phyloP scores from a whole-genome alignment of 1,284 basidiomycete genomes.

The Inonotus hispidus region DNA sequence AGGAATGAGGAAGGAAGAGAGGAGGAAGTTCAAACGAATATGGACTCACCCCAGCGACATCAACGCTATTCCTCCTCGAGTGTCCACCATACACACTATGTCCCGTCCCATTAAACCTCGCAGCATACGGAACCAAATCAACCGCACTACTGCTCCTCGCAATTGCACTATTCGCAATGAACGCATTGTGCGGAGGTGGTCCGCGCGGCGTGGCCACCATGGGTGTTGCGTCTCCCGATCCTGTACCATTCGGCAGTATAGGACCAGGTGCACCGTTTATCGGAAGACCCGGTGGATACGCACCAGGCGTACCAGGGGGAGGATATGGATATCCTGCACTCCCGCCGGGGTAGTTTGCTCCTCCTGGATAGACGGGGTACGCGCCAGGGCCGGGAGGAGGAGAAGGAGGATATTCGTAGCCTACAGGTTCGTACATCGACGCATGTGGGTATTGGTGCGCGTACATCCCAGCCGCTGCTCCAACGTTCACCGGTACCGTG shows the following conservation, averaged over 20 bases:
- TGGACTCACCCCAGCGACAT: not conserved
- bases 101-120: constrained; percentile 6
- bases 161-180: constrained; percentile 16
- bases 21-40: not conserved
- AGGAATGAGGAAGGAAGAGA: not conserved
- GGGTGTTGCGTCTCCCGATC: not conserved
- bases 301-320: not conserved
- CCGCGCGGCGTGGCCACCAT: not conserved
- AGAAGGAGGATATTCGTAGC: not conserved
- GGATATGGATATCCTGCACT: too few relatives aligned
- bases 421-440: not conserved
- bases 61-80: constrained; percentile 1
- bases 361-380: not conserved
- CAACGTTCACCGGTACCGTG: not conserved
- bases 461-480: not conserved
- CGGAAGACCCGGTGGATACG: not conserved
- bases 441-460: not conserved
- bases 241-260: not conserved
- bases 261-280: too few relatives aligned
- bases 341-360: not conserved
- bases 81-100: not conserved
- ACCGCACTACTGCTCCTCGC: constrained; percentile 12
- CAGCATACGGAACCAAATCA: constrained; percentile 13
- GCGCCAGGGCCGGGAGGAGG: not conserved
- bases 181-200: constrained; percentile 12